phyloP scores from a whole-genome alignment of 2,329 filamentous ascomycete genomes.

The Scytalidium lignicola region DNA sequence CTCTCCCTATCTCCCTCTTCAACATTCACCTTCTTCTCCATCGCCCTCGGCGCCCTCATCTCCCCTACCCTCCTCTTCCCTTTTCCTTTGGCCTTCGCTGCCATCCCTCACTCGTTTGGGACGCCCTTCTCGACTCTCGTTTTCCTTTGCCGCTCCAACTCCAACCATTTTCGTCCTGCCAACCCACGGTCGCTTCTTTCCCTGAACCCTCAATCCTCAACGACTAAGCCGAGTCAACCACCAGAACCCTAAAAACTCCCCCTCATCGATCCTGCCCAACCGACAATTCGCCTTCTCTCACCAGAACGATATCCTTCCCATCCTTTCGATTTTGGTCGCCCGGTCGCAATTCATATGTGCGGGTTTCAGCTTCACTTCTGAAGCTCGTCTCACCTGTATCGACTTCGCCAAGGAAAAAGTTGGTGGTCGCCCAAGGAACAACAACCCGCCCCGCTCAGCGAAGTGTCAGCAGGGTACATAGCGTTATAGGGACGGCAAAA shows the following conservation, averaged over 20 bases:
- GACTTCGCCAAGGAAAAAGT: not conserved
- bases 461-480: constrained; percentile 17
- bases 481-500: constrained; percentile 7
- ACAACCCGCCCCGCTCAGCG: constrained; percentile 17
- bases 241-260: not conserved
- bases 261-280: too few species aligned
- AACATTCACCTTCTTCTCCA: not conserved
- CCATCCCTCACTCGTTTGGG: constrained; percentile 12
- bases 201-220: not conserved
- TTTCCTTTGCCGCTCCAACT: not conserved
- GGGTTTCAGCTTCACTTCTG: not conserved
- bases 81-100: constrained; percentile 1
- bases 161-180: not conserved
- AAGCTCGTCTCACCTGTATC: not conserved
- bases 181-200: not conserved
- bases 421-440: constrained; percentile 25
- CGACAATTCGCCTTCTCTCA: not conserved
- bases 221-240: not conserved
- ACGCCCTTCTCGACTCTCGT: constrained; percentile 5
- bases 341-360: not conserved
- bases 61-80: not conserved
- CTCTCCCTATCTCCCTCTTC: constrained; percentile 1
- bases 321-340: not conserved
- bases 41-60: not conserved
- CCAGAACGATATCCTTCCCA: not conserved